Evolutionary conservation across 2,329 filamentous ascomycete species (phyloP), one percentile per base, ranked within the genome.

Genomic region (Penicillium fuscoglaucum): DNA sequence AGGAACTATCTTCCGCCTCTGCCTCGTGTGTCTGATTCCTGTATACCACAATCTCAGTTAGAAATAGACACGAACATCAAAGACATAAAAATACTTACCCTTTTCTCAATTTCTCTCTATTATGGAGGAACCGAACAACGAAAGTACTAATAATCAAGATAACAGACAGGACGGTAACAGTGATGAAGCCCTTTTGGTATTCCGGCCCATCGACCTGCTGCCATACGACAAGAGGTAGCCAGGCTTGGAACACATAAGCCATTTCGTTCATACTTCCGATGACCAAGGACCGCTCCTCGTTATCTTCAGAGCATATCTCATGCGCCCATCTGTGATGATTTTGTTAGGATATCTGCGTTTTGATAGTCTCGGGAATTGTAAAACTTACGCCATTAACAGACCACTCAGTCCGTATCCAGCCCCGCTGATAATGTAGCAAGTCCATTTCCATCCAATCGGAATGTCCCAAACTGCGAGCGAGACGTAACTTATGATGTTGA

Each of bases 231-330:
- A 88, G 78, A 7, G 88, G 88, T 43, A 90, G 70, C 87, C 87
- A 90, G 0, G 87, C 85, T 67, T 90, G 86, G 44, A 90, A 73
- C 1, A 89, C 85, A 59, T 89, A 89, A 0, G 86, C 87, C 76
- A 90, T 82, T 68, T 87, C 82, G 59, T 90, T 90, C 85, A 90
- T 90, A 17, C 79, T 75, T 0, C 80, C 87, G 0, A 87, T 81
- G 0, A 90, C 85, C 4, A 90, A 75, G 0, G 87, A 86, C 10
- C 87, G 77, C 73, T 90, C 87, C 70, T 90, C 87, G 55, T 86
- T 84, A 47, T 87, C 80, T 3, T 74, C 73, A 3, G 79, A 75
- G 58, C 82, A 84, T 21, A 84, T 83, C 60, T 84, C 83, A 53
- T 84, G 80, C 0, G 80, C 78, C 81, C 82, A 84, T 9, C 75